These are phyloP conservation scores for Vanrija sp. DNA, from an alignment of 1,284 basidiomycete species.

Conservation along the genomic window DNA sequence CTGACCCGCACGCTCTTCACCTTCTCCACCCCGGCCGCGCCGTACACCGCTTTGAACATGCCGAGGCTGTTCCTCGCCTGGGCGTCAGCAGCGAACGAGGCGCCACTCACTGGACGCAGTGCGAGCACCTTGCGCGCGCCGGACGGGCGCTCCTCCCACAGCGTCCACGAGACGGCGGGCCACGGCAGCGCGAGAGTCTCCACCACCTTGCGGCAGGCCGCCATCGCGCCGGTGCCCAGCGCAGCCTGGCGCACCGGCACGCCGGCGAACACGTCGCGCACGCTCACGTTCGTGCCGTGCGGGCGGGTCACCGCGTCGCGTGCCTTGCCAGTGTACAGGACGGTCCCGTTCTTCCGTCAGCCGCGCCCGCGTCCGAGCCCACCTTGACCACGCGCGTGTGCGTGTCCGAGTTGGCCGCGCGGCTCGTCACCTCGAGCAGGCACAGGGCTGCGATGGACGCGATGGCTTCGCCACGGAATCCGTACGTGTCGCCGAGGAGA, in stretches of 20 bases:
- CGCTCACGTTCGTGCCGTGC: slow-evolving; percentile 70
- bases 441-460: slow-evolving; percentile 71
- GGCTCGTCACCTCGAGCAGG: slow-evolving; percentile 62
- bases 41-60: slow-evolving; percentile 29
- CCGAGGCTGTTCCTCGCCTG: slow-evolving; percentile 22
- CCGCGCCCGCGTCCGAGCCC: slow-evolving; percentile 11
- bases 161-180: slow-evolving; percentile 62
- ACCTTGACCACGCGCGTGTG: slow-evolving; percentile 75
- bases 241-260: slow-evolving; percentile 52
- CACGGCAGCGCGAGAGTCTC: slow-evolving; percentile 69
- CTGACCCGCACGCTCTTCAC: slow-evolving; percentile 61
- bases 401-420: slow-evolving; percentile 59
- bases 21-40: slow-evolving; percentile 41
- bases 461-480: slow-evolving; percentile 84
- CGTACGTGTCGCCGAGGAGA: slow-evolving; percentile 58
- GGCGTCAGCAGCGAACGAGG: not conserved
- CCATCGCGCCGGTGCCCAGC: slow-evolving; percentile 54
- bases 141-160: slow-evolving; percentile 55
- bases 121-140: slow-evolving; percentile 24
- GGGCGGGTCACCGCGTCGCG: slow-evolving; percentile 59
- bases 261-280: slow-evolving; percentile 82
- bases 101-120: slow-evolving; percentile 53
- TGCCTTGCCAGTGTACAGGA: slow-evolving; percentile 14
- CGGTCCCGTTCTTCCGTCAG: slow-evolving; percentile 14
- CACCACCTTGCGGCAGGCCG: slow-evolving; percentile 64